Conservation (phyloP, 169 alveolate genomes). For the Plasmodium cynomolgi region DNA sequence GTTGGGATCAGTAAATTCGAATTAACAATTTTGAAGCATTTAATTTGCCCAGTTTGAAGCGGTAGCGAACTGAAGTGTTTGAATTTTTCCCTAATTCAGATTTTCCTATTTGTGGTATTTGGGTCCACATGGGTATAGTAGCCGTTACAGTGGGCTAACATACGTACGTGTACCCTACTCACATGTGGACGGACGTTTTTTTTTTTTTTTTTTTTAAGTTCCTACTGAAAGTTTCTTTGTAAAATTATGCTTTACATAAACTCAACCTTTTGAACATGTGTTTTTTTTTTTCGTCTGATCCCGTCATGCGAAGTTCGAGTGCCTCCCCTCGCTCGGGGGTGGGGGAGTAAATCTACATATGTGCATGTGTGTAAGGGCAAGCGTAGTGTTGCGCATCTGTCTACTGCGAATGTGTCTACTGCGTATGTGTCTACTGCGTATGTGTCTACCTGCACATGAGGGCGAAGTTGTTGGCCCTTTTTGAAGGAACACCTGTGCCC, state of each 20-base stretch:
- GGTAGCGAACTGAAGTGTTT: background rate
- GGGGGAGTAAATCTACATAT: background rate
- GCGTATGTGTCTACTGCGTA: background rate
- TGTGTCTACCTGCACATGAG: background rate
- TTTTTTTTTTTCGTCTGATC: background rate
- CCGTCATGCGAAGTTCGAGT: background rate
- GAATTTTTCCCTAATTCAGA: background rate
- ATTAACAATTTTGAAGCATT: background rate
- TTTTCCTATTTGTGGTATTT: background rate
- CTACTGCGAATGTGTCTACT: background rate
- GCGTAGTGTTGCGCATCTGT: background rate
- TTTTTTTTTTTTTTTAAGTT: background rate
- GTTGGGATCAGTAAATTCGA: background rate
- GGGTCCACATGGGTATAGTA: background rate
- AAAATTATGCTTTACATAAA: background rate
- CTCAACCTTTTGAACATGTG: slow-evolving; percentile 13
- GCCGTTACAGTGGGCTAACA: background rate
- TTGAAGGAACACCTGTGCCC: background rate
- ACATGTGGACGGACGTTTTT: background rate
- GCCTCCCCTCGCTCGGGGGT: background rate
- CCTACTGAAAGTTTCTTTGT: background rate
- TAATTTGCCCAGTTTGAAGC: background rate
- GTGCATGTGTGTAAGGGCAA: background rate
- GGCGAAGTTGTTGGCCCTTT: background rate
- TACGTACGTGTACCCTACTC: background rate